phyloP scores from a whole-genome alignment of 2,329 filamentous ascomycete genomes.

The Stachybotrys echinatus region DNA sequence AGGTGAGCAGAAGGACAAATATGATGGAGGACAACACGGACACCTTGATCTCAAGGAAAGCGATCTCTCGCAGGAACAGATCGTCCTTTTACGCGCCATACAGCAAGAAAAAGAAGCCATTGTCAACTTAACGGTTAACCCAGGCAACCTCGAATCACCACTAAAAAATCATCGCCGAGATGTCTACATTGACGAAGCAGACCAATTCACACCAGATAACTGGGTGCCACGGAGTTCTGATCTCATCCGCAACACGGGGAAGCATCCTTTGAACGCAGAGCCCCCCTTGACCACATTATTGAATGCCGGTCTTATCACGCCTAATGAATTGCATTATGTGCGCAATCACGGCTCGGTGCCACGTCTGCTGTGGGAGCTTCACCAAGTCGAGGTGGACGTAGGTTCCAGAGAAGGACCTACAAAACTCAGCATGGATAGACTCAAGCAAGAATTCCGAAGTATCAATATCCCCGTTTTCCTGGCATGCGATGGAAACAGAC shows the following conservation, averaged over 20 bases:
- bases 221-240: conserved; percentile 43
- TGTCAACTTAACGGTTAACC: conserved; percentile 23
- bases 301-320: conserved; percentile 43
- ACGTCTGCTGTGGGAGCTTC: conserved; percentile 41
- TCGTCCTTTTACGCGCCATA: conserved; percentile 32
- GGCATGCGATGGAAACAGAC: conserved; percentile 43
- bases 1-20: conserved; percentile 10
- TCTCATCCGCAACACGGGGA: conserved; percentile 45
- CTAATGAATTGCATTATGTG: conserved; percentile 45
- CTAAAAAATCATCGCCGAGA: too few species aligned
- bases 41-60: conserved; percentile 9
- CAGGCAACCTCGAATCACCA: conserved; percentile 4
- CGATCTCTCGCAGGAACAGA: conserved; percentile 32
- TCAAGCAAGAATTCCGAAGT: conserved; percentile 31
- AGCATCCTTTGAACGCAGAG: conserved; percentile 48
- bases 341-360: conserved; percentile 50
- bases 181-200: conserved; percentile 19
- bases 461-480: conserved; percentile 43
- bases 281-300: conserved; percentile 34
- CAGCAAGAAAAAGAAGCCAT: conserved; percentile 38
- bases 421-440: conserved; percentile 35
- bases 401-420: conserved; percentile 25
- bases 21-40: conserved; percentile 7
- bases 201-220: conserved; percentile 47
- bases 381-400: conserved; percentile 36